A percentile compares a stretch with the other conserved stretches of the same genome.
Evolutionary conservation across 2,329 filamentous ascomycete species (phyloP).

Genomic region (Pseudocercospora musae): DNA sequence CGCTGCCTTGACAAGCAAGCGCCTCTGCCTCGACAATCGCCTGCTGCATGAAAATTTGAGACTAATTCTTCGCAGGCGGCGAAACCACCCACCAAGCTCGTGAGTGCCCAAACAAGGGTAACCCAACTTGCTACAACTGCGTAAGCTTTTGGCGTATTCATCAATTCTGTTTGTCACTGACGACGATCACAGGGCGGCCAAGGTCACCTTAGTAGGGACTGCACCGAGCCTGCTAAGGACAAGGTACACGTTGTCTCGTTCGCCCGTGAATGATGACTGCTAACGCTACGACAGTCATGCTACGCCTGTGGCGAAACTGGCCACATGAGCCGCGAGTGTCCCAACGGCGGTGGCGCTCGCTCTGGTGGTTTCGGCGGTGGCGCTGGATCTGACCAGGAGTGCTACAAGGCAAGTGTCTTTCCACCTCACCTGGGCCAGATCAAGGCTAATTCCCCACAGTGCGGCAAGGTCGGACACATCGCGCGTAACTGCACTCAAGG

Average conservation of each 20-base stretch:
- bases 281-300: slow-evolving; percentile 37
- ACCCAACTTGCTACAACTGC: slow-evolving; percentile 45
- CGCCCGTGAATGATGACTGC: slow-evolving; percentile 30
- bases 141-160: background rate
- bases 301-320: slow-evolving; percentile 73
- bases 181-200: slow-evolving; percentile 36
- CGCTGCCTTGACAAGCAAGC: background rate
- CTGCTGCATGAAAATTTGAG: slow-evolving; percentile 13
- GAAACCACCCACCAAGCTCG: slow-evolving; percentile 50
- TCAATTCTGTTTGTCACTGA: background rate
- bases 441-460: slow-evolving; percentile 79
- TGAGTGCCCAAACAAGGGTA: slow-evolving; percentile 51
- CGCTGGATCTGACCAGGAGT: slow-evolving; percentile 44
- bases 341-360: slow-evolving; percentile 46
- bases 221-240: slow-evolving; percentile 84
- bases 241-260: slow-evolving; percentile 52
- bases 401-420: slow-evolving; percentile 23
- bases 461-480: slow-evolving; percentile 93
- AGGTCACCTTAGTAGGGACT: slow-evolving; percentile 69
- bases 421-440: background rate
- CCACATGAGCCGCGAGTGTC: slow-evolving; percentile 88
- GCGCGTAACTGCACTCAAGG: slow-evolving; percentile 81
- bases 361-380: slow-evolving; percentile 37
- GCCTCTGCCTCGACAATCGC: background rate
- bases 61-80: slow-evolving; percentile 40